These are phyloP conservation scores for Sporothrix mexicana DNA, from an alignment of 2,329 filamentous ascomycete species.

Conservation along the genomic window DNA sequence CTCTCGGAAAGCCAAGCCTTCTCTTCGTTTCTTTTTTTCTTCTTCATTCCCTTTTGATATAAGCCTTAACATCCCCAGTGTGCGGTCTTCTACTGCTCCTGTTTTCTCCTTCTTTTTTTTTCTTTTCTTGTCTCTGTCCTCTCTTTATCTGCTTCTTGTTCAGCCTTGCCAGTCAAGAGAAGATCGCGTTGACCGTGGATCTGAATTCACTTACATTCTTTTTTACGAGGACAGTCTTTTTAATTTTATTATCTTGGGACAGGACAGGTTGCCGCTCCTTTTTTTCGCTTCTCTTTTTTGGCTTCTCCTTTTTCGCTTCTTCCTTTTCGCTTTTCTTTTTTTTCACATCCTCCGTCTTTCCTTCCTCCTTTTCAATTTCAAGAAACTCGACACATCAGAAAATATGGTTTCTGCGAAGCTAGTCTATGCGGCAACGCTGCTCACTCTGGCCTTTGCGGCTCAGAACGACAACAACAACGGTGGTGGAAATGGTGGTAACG, in stretches of 20 bases:
- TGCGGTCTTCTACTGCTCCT: slow-evolving; percentile 31
- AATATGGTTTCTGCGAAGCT: slow-evolving; percentile 43
- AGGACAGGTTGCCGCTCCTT: slow-evolving; percentile 35
- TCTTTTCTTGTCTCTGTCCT: slow-evolving; percentile 34
- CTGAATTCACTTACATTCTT: slow-evolving; percentile 38
- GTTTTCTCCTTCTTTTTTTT: slow-evolving; percentile 33
- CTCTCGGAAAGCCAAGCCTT: slow-evolving; percentile 30
- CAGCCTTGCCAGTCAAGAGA: slow-evolving; percentile 42
- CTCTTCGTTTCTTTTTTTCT: slow-evolving; percentile 31
- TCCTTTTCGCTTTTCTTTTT: slow-evolving; percentile 7
- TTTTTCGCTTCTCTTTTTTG: slow-evolving; percentile 7
- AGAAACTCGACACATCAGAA: slow-evolving; percentile 20
- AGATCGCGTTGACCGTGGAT: slow-evolving; percentile 47
- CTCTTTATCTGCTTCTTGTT: slow-evolving; percentile 37
- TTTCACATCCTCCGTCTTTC: slow-evolving; percentile 1
- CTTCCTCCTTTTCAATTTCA: background rate
- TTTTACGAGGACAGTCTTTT: slow-evolving; percentile 32
- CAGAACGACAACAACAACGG: slow-evolving; percentile 36
- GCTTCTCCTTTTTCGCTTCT: background rate
- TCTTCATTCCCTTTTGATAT: slow-evolving; percentile 35
- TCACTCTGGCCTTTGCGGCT: slow-evolving; percentile 41
- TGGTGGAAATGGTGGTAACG: background rate
- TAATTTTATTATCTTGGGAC: slow-evolving; percentile 30
- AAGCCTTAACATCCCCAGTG: slow-evolving; percentile 32
- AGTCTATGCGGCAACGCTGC: slow-evolving; percentile 42